Base-by-base conservation (phyloP, 1,284 basidiomycete species). In the Ganoderma lingzhi region DNA sequence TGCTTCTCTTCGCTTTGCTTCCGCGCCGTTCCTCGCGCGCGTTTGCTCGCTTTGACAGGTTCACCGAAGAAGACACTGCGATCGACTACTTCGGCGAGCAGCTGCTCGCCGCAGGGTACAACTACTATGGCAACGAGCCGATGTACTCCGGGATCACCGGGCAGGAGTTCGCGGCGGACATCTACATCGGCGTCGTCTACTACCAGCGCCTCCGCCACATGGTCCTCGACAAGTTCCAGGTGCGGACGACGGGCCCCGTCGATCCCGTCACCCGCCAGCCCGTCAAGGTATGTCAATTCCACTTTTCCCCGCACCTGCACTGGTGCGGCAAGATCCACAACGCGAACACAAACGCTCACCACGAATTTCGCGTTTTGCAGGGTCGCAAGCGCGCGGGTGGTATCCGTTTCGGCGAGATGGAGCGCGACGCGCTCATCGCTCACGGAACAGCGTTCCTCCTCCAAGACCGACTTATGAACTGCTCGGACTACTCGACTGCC, bases 81-180 rank as follows among this genome's bases (percentile, higher is more conserved):
- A 91, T 98, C 66, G 93, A 96, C 74, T 99, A 98, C 86, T 99
- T 99, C 78, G 98, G 98, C 63, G 90, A 98, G 77, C 97, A 99
- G 80, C 90, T 99, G 42, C 85, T 91, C 56, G 93, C 94, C 30
- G 92, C 98, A 9, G 98, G 98, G 6, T 99, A 99, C 87, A 99
- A 99, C 82, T 99, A 98, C 82, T 94, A 98, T 79, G 98, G 98
- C 44, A 99, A 99, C 83, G 98, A 99, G 82, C 97, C 98, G 9
- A 99, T 99, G 98, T 99, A 99, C 82, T 99, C 97, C 71, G 98
- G 98, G 48, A 98, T 99, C 80, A 99, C 98, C 8, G 98, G 98
- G 28, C 89, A 99, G 82, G 98, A 99, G 84, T 98, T 99, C 81
- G 92, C 94, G 23, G 97, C 97, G 4, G 98, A 99, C 80, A 99